Evolutionary conservation across 1,284 basidiomycete species (phyloP), one percentile per base, ranked within the genome.

Genomic region (Spongiforma sp.): DNA sequence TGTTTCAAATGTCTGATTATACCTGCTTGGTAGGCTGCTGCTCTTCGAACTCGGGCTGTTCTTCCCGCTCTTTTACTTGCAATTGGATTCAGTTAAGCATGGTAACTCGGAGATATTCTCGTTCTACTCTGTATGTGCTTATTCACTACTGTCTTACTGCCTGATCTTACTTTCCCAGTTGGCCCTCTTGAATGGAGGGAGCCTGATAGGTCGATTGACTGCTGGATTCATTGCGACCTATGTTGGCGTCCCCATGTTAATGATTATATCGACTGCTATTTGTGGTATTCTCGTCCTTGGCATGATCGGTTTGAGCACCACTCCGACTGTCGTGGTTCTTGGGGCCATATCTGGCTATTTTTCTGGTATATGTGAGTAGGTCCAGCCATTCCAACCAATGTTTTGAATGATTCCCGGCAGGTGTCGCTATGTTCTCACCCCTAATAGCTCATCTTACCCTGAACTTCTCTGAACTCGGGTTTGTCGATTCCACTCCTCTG

Each of bases 291-390:
- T 78, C 30, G 72, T 65, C 7, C 62, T 78, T 43, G 67, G 74
- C 30, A 75, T 73, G 67, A 72, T 70, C 26, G 69, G 69, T 19
- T 58, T 78, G 34, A 63, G 24, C 28, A 55, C 52, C 34, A 7
- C 66, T 9, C 58, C 65, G 5, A 64, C 73, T 2, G 67, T 77
- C 30, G 68, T 69, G 9, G 60, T 64, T 1, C 58, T 79, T 28
- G 70, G 69, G 5, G 59, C 57, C 5, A 26, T 65, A 3, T 81
- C 72, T 68, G 83, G 83, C 0, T 75, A 81, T 33, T 80, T 78
- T 60, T 69, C 77, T 21, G 83, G 82, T 12, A 26, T 69, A 21
- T 77, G 81, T 81, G 41, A 56, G 78, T 73, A 63, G 33, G 11
- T 24, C 30, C 11, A 60, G 17, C 12, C 60, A 4, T 58, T 61